These are phyloP conservation scores for Ceratocystiopsis brevicomis DNA, from an alignment of 2,329 filamentous ascomycete species.

Conservation along the genomic window DNA sequence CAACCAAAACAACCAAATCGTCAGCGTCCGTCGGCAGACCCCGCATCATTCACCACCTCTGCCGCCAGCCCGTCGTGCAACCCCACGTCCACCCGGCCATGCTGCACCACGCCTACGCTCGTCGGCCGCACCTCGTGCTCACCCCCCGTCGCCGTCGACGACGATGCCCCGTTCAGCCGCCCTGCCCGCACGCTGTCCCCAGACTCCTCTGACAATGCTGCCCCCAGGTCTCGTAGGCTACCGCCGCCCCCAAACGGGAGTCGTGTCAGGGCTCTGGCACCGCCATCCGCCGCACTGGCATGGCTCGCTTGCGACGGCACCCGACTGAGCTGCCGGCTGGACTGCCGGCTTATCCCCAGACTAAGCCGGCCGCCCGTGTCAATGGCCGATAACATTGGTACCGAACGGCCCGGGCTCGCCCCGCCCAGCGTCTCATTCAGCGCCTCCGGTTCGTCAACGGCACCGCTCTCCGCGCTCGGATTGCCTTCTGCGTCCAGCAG, in stretches of 20 bases:
- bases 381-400: conserved; percentile 40
- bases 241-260: conserved; percentile 41
- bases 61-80: conserved; percentile 29
- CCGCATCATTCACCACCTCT: conserved; percentile 31
- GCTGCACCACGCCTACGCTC: conserved; percentile 36
- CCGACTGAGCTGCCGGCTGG: background rate
- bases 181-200: conserved; percentile 26
- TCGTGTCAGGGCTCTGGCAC: conserved; percentile 15
- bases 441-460: background rate
- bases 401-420: conserved; percentile 5
- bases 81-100: conserved; percentile 33
- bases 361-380: conserved; percentile 40
- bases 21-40: no score
- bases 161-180: conserved; percentile 16
- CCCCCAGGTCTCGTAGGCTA: conserved; percentile 31
- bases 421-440: no score
- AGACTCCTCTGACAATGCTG: conserved; percentile 21
- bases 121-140: conserved; percentile 27
- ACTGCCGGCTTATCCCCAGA: conserved; percentile 26
- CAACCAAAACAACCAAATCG: background rate
- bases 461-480: conserved; percentile 23
- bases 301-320: conserved; percentile 34
- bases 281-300: conserved; percentile 14
- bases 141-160: conserved; percentile 8
- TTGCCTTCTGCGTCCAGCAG: conserved; percentile 28